Evolutionary conservation across 768 basidiomycete species (phyloP), one percentile per base, ranked within the genome.

Genomic region (Lactarius vividus): DNA sequence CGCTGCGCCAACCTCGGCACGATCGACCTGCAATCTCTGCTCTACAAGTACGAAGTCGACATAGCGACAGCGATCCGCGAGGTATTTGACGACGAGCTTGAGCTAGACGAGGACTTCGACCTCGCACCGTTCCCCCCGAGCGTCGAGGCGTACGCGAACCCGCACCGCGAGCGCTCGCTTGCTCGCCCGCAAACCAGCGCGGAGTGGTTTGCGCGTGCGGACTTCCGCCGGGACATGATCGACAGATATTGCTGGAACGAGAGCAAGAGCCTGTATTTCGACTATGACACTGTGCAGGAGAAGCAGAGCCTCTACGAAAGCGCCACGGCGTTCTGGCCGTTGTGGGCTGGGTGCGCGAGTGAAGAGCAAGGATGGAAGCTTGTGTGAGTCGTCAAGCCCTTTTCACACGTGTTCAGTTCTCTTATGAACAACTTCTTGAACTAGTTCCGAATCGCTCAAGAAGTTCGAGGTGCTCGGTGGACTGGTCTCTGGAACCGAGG

Each of bases 31-130:
- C 96, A 98, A 79, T 86, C 95, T 56, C 81, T 99, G 74, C 80
- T 98, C 55, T 99, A 96, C 86, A 99, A 99, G 82, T 98, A 98
- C 72, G 96, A 99, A 77, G 85, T 94, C 65, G 96, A 99, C 74
- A 98, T 98, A 66, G 97, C 93, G n/a, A 96, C 94, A 11, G 94
- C 95, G 29, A 98, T 98, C 73, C 86, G 89, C 63, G 94, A 97
- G 75, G 88, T 97, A 66, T 98, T 98, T 72, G 92, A 91, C 72
- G 96, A 96, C 74, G 86, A 92, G 75, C 80, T 99, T 59, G 91
- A 96, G 60, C 77, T 99, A 61, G 94, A 95, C 60, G 94, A 98
- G 71, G 92, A 95, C 65, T 98, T 98, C 75, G 81, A 86, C 2
- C 81, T 99, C 56, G 85, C 92, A 15, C 92, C 96, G 2, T 98